phyloP scores from a whole-genome alignment of 352 stramenopile genomes.

The Blastocystis sp. region DNA sequence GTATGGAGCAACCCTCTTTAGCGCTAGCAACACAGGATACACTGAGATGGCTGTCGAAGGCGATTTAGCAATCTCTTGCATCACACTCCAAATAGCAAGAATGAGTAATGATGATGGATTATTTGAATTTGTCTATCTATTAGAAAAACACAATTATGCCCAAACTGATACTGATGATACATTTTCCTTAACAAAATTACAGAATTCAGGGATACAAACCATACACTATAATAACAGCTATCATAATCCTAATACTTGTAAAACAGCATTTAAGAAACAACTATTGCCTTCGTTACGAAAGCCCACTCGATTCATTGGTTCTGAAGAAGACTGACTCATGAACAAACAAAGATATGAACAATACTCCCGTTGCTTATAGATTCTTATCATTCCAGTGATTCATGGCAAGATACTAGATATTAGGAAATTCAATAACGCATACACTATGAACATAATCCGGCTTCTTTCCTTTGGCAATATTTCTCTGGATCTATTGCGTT shows the following conservation, averaged over 20 bases:
- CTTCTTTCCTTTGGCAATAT: background rate
- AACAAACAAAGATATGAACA: background rate
- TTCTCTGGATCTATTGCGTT: constrained; percentile 17
- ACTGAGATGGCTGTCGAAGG: background rate
- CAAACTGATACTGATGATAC: too few relatives aligned
- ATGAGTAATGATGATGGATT: background rate
- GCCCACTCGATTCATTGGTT: background rate
- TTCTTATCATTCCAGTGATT: constrained; percentile 42
- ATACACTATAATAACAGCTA: background rate
- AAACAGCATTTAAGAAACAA: constrained; percentile 46
- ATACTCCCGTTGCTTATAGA: background rate
- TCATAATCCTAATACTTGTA: background rate
- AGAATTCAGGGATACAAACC: constrained; percentile 8
- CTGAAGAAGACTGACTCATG: background rate
- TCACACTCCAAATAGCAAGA: background rate
- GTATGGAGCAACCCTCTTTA: background rate
- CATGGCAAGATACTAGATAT: constrained; percentile 27
- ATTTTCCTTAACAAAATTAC: background rate
- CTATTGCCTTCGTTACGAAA: constrained; percentile 54
- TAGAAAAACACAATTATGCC: too few relatives aligned
- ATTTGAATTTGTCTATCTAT: background rate
- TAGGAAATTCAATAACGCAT: background rate
- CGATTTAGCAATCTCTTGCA: background rate
- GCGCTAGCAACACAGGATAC: background rate
- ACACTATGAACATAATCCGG: constrained; percentile 10